Percentiles rank a stretch among this genome's conserved stretches.
Evolutionary conservation across 192 early-diverging fungal species (phyloP).

Genomic region (Backusella macrospora): DNA sequence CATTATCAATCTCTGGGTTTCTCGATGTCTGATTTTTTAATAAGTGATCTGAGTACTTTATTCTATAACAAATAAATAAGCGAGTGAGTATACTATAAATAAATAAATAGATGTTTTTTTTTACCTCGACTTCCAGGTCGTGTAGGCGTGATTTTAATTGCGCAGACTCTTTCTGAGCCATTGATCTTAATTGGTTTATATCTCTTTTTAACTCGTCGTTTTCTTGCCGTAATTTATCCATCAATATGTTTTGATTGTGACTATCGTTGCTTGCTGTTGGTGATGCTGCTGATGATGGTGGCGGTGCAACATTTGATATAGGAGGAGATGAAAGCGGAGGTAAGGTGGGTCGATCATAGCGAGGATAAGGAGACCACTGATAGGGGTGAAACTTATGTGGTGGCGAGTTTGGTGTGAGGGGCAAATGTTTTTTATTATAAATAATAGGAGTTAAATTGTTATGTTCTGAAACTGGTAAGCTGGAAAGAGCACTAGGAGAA

Average conservation of each 20-base stretch:
- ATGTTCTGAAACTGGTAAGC: conserved; percentile 19
- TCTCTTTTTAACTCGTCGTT: conserved; percentile 19
- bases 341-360: background rate
- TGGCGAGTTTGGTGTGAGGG: conserved; percentile 16
- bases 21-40: conserved; percentile 23
- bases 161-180: conserved; percentile 15
- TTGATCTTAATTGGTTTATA: conserved; percentile 5
- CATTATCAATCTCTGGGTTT: background rate
- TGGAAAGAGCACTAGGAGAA: conserved; percentile 15
- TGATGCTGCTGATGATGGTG: background rate
- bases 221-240: background rate
- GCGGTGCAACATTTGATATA: background rate
- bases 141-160: conserved; percentile 27
- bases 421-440: conserved; percentile 16
- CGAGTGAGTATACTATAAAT: background rate
- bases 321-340: conserved; percentile 7
- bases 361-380: conserved; percentile 20
- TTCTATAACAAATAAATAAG: conserved; percentile 21
- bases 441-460: conserved; percentile 17
- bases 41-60: conserved; percentile 30
- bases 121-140: conserved; percentile 41
- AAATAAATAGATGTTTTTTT: background rate
- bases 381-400: conserved; percentile 12
- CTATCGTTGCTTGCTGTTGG: conserved; percentile 2
- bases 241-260: background rate